These are phyloP conservation scores for Galeopsis tetrahit DNA, from an alignment of 257 asterid genomes.

Conservation along the genomic window DNA sequence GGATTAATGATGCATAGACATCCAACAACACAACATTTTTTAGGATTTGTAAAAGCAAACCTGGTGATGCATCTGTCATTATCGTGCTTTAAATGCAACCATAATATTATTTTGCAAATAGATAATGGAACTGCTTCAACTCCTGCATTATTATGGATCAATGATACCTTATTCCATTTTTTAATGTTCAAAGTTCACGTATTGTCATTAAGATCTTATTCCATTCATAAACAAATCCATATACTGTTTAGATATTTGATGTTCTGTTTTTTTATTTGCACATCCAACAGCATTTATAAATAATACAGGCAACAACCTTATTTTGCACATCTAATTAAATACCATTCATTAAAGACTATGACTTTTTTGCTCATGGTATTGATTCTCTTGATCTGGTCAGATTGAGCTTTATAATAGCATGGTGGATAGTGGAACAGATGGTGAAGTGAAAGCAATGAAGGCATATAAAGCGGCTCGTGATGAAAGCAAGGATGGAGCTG, in stretches of 20 bases:
- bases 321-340: slow-evolving; percentile 18
- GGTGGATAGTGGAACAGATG: slow-evolving; percentile 74
- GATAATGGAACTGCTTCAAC: slow-evolving; percentile 5
- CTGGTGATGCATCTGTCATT: slow-evolving; percentile 16
- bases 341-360: slow-evolving; percentile 3
- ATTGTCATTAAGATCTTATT: slow-evolving; percentile 2
- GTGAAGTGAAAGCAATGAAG: slow-evolving; percentile 70
- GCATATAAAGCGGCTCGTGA: slow-evolving; percentile 88
- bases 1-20: slow-evolving; percentile 22
- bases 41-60: slow-evolving; percentile 6
- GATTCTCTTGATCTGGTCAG: slow-evolving; percentile 44
- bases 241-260: slow-evolving; percentile 12
- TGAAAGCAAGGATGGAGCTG: slow-evolving; percentile 64
- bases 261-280: slow-evolving; percentile 8
- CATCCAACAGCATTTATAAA: slow-evolving; percentile 17
- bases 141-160: slow-evolving; percentile 11
- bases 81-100: not conserved
- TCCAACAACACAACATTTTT: slow-evolving; percentile 1
- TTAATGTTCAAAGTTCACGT: slow-evolving; percentile 8
- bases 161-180: not conserved
- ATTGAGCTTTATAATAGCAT: slow-evolving; percentile 84
- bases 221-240: slow-evolving; percentile 12
- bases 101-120: not conserved
- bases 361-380: slow-evolving; percentile 28
- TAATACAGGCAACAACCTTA: slow-evolving; percentile 9